A percentile compares a stretch with the other conserved stretches of the same genome.
Evolutionary conservation across 1,284 basidiomycete genomes (phyloP).

Genomic region (Neotropicomus parvogracilis): DNA sequence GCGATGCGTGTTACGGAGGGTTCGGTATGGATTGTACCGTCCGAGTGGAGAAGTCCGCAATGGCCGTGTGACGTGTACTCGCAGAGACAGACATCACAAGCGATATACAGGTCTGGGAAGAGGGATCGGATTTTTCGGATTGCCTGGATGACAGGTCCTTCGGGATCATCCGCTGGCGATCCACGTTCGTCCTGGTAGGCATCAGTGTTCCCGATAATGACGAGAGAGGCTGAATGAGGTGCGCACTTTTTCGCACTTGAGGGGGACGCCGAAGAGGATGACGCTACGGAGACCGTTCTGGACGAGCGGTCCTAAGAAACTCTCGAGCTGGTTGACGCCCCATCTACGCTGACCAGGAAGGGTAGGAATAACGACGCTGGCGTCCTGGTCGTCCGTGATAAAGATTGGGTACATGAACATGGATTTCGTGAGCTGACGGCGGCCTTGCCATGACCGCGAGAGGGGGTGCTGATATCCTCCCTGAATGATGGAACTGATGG

Average conservation of each 20-base stretch:
- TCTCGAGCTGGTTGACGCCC: conserved; percentile 91
- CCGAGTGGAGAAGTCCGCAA: conserved; percentile 78
- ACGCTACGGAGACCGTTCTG: conserved; percentile 89
- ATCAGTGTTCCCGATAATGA: neutral
- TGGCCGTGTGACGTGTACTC: conserved; percentile 99
- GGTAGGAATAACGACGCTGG: conserved; percentile 69
- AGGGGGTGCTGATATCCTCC: conserved; percentile 91
- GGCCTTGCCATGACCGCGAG: conserved; percentile 80
- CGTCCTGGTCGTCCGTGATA: conserved; percentile 88
- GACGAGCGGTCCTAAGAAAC: conserved; percentile 84
- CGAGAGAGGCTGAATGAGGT: neutral
- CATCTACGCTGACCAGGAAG: conserved; percentile 89
- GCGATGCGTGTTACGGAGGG: conserved; percentile 85
- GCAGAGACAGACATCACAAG: conserved; percentile 97
- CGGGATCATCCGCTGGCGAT: conserved; percentile 84
- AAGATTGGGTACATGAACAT: conserved; percentile 99
- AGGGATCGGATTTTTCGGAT: conserved; percentile 73
- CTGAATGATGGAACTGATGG: conserved; percentile 71
- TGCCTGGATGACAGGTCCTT: conserved; percentile 91
- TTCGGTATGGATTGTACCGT: conserved; percentile 73
- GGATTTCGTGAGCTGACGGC: conserved; percentile 73
- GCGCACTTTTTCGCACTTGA: conserved; percentile 77
- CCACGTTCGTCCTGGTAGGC: conserved; percentile 71
- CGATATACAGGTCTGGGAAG: conserved; percentile 86
- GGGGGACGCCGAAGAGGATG: conserved; percentile 95